Percentiles rank a stretch among this genome's conserved stretches.
Conservation (phyloP, 495 filamentous ascomycete genomes). For the Mycothermus thermophilus region DNA sequence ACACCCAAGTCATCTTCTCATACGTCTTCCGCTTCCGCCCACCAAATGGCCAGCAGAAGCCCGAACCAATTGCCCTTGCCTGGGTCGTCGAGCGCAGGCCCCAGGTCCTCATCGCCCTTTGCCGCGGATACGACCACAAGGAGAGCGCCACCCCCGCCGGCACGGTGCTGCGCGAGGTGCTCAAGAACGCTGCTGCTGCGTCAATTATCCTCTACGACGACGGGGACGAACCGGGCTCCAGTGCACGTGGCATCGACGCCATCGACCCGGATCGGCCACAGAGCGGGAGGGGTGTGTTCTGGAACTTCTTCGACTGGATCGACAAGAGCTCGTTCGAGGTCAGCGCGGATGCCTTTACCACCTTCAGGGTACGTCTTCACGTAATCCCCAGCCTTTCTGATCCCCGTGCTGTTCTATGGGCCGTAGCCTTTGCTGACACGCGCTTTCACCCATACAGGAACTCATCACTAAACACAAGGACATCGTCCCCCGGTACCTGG, state of each 20-base stretch:
- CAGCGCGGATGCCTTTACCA: slow-evolving; percentile 92
- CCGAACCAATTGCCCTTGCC: slow-evolving; percentile 67
- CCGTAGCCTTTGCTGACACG: no score
- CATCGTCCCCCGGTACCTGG: slow-evolving; percentile 71
- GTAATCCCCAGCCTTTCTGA: neutral
- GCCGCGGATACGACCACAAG: slow-evolving; percentile 74
- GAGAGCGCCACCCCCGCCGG: slow-evolving; percentile 92
- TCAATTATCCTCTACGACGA: slow-evolving; percentile 88
- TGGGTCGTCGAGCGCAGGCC: slow-evolving; percentile 75
- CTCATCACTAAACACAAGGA: slow-evolving; percentile 88
- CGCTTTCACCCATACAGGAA: no score
- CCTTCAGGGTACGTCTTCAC: slow-evolving; percentile 59
- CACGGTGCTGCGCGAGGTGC: slow-evolving; percentile 74
- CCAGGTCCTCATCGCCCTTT: slow-evolving; percentile 75
- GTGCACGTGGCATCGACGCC: slow-evolving; percentile 41
- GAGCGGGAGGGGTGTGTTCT: slow-evolving; percentile 73
- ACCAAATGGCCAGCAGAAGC: slow-evolving; percentile 38
- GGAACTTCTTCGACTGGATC: slow-evolving; percentile 97
- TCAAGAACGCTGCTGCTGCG: slow-evolving; percentile 81
- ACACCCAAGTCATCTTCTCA: slow-evolving; percentile 79
- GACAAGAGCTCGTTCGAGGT: slow-evolving; percentile 91
- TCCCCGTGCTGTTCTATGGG: slow-evolving; percentile 1
- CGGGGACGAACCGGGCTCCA: slow-evolving; percentile 43
- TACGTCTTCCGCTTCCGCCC: slow-evolving; percentile 73
- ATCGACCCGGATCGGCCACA: slow-evolving; percentile 55